Evolutionary conservation across 257 asterid species (phyloP).

Genomic region (Solanum rostratum): DNA sequence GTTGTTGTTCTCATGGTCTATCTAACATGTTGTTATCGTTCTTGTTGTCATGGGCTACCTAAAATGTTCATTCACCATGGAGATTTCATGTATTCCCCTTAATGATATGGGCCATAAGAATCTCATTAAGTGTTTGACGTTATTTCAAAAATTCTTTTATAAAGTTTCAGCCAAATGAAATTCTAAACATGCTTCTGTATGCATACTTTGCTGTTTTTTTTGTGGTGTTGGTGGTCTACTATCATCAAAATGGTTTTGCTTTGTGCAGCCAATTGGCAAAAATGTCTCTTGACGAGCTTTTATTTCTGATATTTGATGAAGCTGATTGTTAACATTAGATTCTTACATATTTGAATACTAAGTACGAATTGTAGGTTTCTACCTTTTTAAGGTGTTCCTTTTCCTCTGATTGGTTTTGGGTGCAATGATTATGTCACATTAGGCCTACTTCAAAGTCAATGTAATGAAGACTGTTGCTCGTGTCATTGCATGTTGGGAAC

Average conservation of each 20-base stretch:
- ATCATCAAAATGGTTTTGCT: not conserved
- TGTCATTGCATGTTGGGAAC: not conserved
- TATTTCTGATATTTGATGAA: not conserved
- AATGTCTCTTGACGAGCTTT: not conserved
- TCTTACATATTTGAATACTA: not conserved
- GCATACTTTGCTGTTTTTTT: not conserved
- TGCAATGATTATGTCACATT: not conserved
- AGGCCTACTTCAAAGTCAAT: not conserved
- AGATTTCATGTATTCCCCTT: not conserved
- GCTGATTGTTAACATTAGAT: not conserved
- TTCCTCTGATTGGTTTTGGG: not conserved
- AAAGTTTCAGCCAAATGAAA: not conserved
- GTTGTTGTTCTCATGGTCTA: not conserved
- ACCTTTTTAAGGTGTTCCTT: not conserved
- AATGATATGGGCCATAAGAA: not conserved
- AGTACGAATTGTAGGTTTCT: not conserved
- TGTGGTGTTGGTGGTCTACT: not conserved
- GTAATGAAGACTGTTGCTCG: not conserved
- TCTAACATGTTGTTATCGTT: not conserved
- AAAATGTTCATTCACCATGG: not conserved
- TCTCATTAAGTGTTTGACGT: not conserved
- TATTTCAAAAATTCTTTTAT: not conserved
- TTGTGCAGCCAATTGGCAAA: not conserved
- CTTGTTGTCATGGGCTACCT: not conserved
- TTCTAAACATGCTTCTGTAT: not conserved